Percentiles rank a stretch among this genome's conserved stretches.
Conservation (phyloP, 2,329 filamentous ascomycete genomes). For the Calonectria naviculata region DNA sequence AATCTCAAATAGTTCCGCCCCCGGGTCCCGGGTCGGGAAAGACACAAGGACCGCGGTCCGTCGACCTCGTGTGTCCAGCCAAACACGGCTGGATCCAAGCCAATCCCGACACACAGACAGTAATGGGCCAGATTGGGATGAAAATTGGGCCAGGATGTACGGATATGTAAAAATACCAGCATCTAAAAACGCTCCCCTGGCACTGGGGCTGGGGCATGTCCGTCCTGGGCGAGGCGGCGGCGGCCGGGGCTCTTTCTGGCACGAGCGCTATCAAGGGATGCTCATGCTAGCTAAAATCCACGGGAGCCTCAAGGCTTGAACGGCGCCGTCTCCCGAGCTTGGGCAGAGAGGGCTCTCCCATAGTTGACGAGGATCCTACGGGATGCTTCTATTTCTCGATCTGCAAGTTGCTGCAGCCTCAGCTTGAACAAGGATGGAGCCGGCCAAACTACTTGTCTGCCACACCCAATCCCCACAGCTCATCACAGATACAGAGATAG, state of each 20-base stretch:
- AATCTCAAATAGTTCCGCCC: neutral
- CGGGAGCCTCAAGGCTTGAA: constrained; percentile 15
- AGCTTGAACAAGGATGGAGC: constrained; percentile 4
- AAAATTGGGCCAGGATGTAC: constrained; percentile 2
- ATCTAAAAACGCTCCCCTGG: neutral
- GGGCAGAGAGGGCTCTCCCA: neutral
- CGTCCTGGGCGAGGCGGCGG: constrained; percentile 4
- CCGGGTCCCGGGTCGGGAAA: neutral
- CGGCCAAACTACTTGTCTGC: neutral
- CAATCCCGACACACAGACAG: neutral
- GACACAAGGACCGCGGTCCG: neutral
- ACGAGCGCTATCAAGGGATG: constrained; percentile 14
- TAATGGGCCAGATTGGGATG: neutral
- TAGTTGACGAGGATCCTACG: neutral
- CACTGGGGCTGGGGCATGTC: constrained; percentile 8
- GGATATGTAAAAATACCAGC: constrained; percentile 1
- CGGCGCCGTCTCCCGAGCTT: neutral
- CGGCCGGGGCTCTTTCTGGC: constrained; percentile 20
- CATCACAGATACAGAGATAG: neutral
- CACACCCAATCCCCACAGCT: neutral
- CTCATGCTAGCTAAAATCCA: neutral
- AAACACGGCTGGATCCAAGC: neutral
- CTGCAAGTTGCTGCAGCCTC: neutral
- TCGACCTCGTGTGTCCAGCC: neutral
- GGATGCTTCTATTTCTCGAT: neutral